phyloP scores from a whole-genome alignment of 805 yeast genomes.

The Pichia scutulata region DNA sequence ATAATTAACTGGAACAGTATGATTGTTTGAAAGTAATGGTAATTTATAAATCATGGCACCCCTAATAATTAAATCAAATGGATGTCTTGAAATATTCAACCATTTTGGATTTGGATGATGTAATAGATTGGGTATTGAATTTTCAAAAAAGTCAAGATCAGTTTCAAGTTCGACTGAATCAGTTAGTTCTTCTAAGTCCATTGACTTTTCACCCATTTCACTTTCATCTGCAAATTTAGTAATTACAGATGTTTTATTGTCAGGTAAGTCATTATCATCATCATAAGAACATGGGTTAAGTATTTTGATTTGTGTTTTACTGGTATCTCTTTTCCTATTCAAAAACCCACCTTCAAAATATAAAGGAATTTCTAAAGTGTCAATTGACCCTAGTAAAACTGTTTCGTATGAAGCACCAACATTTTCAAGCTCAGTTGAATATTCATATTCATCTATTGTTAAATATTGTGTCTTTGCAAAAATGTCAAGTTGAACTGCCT shows the following conservation, averaged over 20 bases:
- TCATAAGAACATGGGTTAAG: constrained; percentile 57
- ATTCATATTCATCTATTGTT: neutral
- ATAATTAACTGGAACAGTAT: constrained; percentile 56
- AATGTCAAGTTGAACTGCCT: constrained; percentile 68
- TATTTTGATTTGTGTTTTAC: constrained; percentile 64
- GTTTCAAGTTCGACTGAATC: neutral
- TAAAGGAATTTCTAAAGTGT: constrained; percentile 62
- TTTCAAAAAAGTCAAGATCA: neutral
- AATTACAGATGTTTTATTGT: neutral
- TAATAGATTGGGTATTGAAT: neutral
- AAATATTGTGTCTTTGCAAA: constrained; percentile 67
- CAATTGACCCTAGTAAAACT: constrained; percentile 65
- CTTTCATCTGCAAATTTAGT: neutral
- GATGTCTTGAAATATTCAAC: constrained; percentile 66
- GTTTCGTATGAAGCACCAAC: constrained; percentile 32
- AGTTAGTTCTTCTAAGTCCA: neutral
- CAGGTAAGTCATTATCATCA: neutral
- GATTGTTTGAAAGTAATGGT: constrained; percentile 49
- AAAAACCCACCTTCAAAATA: constrained; percentile 73
- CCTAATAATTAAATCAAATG: constrained; percentile 77
- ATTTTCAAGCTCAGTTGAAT: neutral
- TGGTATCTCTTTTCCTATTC: constrained; percentile 47
- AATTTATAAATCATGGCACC: constrained; percentile 75
- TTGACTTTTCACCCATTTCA: neutral
- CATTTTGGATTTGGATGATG: constrained; percentile 43